Evolutionary conservation across 2,329 filamentous ascomycete species (phyloP).

Genomic region (Fusarium pilosicola): DNA sequence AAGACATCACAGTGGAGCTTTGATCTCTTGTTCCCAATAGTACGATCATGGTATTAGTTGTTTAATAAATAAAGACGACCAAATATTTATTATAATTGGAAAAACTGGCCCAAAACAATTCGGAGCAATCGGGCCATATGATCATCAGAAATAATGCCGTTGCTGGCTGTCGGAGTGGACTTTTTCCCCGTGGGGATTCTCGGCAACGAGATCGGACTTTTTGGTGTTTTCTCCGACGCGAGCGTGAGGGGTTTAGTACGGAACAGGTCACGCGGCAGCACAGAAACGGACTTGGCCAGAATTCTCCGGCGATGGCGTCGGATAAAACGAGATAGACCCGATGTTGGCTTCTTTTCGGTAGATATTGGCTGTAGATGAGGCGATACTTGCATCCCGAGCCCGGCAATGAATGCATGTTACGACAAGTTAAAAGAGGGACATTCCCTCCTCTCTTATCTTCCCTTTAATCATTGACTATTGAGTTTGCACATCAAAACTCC

Average conservation of each 20-base stretch:
- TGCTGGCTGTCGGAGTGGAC: not conserved
- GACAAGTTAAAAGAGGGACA: not conserved
- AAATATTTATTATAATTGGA: rapidly evolving
- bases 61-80: not conserved
- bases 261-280: not conserved
- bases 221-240: not conserved
- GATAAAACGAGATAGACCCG: not conserved
- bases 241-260: not conserved
- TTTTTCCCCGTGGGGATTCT: not conserved
- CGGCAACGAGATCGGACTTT: not conserved
- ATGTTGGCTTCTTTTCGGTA: not conserved
- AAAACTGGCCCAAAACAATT: rapidly evolving
- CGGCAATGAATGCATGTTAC: not conserved
- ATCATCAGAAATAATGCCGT: not conserved
- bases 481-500: not conserved
- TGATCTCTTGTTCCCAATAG: not conserved
- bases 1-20: not conserved
- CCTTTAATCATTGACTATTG: not conserved
- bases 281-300: not conserved
- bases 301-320: not conserved
- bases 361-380: not conserved
- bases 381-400: not conserved
- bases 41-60: no score
- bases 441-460: not conserved
- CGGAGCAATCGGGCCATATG: not conserved